phyloP scores from a whole-genome alignment of 176 grass and related monocot species.

The Tillandsia leiboldiana region DNA sequence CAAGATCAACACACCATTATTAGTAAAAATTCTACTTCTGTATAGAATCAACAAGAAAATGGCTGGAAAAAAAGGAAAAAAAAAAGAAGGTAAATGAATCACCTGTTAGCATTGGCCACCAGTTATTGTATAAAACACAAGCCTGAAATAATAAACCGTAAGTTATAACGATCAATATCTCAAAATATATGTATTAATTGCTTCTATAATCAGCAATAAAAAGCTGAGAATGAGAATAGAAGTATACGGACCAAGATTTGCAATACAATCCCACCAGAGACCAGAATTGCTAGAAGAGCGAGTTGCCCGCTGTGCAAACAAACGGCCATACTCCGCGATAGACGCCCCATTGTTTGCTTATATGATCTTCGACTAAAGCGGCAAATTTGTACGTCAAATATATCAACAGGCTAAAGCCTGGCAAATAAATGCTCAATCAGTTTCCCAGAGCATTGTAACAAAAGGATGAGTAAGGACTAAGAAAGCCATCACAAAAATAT shows the following conservation, averaged over 20 bases:
- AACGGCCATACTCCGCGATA: slow-evolving; percentile 43
- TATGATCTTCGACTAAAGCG: not conserved
- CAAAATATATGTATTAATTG: too few relatives aligned
- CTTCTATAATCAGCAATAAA: not conserved
- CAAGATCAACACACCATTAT: slow-evolving; percentile 7
- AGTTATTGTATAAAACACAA: slow-evolving; percentile 81
- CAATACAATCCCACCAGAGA: slow-evolving; percentile 65
- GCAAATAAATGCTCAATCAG: too few relatives aligned
- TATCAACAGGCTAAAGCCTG: too few relatives aligned
- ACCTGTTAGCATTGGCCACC: slow-evolving; percentile 99
- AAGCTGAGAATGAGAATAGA: not conserved
- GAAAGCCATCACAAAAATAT: too few relatives aligned
- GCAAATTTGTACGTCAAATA: too few relatives aligned
- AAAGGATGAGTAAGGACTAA: too few relatives aligned
- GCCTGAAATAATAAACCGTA: slow-evolving; percentile 41
- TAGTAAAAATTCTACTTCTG: not conserved
- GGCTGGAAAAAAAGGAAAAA: not conserved
- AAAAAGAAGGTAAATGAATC: not conserved
- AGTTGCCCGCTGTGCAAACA: slow-evolving; percentile 68
- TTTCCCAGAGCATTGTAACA: too few relatives aligned
- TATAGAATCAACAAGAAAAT: not conserved
- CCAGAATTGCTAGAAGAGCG: slow-evolving; percentile 67
- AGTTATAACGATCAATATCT: not conserved
- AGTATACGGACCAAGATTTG: slow-evolving; percentile 60
- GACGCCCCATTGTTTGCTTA: slow-evolving; percentile 35